Conservation (phyloP, 768 basidiomycete genomes). For the Gyrodon lividus region DNA sequence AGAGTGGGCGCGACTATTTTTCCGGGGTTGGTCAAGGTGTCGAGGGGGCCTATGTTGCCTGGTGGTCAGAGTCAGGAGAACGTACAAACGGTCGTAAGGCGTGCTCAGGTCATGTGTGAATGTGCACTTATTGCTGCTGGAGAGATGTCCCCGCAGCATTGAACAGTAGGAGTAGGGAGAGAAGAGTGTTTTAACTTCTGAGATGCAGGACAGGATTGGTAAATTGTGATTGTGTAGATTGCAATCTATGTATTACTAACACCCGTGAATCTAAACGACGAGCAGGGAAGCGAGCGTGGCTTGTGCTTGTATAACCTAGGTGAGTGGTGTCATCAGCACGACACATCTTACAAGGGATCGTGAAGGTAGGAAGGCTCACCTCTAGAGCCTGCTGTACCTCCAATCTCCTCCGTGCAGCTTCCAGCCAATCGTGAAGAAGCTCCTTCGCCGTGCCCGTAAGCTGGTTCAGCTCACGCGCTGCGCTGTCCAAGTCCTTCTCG, state of each 20-base stretch:
- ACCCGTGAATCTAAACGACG: slow-evolving; percentile 51
- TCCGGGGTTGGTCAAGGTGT: slow-evolving; percentile 84
- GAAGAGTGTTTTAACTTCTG: too few relatives aligned
- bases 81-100: slow-evolving; percentile 70
- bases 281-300: slow-evolving; percentile 80
- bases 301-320: slow-evolving; percentile 77
- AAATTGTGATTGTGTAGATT: slow-evolving; percentile 21
- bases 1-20: slow-evolving; percentile 83
- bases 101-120: slow-evolving; percentile 86
- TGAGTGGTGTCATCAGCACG: slow-evolving; percentile 11
- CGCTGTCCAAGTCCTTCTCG: slow-evolving; percentile 84
- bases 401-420: slow-evolving; percentile 80
- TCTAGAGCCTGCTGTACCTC: slow-evolving; percentile 93
- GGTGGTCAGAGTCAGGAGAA: slow-evolving; percentile 44
- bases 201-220: background rate
- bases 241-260: slow-evolving; percentile 17
- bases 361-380: slow-evolving; percentile 37
- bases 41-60: slow-evolving; percentile 37
- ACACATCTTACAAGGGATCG: background rate
- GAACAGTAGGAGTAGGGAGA: background rate
- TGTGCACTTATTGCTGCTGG: slow-evolving; percentile 54
- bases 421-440: slow-evolving; percentile 83
- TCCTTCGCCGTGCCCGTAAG: slow-evolving; percentile 77
- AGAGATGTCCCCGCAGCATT: slow-evolving; percentile 3
- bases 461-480: slow-evolving; percentile 89